Conservation (phyloP, 805 yeast genomes). For the Candida morakotiae region DNA sequence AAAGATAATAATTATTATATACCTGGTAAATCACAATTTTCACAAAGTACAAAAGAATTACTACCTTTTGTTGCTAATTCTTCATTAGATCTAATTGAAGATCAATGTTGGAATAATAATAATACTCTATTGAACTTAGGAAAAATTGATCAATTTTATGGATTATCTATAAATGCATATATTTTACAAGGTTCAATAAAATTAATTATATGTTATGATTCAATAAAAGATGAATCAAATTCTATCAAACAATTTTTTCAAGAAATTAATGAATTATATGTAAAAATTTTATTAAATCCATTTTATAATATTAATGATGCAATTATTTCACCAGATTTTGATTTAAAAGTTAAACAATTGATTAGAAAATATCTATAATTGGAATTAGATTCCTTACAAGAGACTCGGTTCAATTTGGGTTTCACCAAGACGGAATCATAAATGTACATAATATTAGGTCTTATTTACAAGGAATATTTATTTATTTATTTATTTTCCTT, state of each 20-base stretch:
- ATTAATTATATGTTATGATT: constrained; percentile 54
- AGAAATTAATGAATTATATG: constrained; percentile 84
- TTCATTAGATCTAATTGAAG: constrained; percentile 87
- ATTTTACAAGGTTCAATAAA: constrained; percentile 86
- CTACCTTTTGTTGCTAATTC: constrained; percentile 88
- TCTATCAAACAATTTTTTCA: constrained; percentile 76
- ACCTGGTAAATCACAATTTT: constrained; percentile 57
- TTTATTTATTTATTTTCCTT: constrained; percentile 1
- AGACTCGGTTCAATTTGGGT: no score
- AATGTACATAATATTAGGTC: no score
- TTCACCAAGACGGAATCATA: no score
- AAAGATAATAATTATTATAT: constrained; percentile 5
- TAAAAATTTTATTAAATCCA: constrained; percentile 80
- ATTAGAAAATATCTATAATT: constrained; percentile 70
- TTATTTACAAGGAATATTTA: no score
- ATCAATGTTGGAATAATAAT: constrained; percentile 73
- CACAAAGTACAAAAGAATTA: constrained; percentile 69
- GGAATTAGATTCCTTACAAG: no score
- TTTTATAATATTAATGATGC: constrained; percentile 77
- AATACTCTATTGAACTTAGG: constrained; percentile 64
- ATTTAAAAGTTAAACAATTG: constrained; percentile 61
- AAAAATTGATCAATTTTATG: constrained; percentile 81
- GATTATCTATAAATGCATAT: constrained; percentile 75
- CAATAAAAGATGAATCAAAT: constrained; percentile 50
- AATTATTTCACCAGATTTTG: constrained; percentile 71